These are phyloP conservation scores for Apiotrichum veenhuisii DNA, from an alignment of 1,284 basidiomycete genomes.

Conservation along the genomic window DNA sequence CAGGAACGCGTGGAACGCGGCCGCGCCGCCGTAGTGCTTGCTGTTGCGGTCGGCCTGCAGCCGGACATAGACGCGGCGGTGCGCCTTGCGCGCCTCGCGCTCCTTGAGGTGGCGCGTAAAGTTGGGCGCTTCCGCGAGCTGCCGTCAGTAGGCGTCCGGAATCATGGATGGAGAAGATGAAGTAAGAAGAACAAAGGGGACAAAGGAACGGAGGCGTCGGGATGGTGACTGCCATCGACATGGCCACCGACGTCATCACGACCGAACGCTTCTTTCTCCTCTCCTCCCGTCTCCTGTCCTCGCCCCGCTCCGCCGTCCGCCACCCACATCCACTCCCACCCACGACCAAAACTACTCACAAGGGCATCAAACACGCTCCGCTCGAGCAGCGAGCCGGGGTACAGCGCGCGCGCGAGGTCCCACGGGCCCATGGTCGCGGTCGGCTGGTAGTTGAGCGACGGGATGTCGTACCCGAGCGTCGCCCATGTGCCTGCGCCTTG, in stretches of 20 bases:
- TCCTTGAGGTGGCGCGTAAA: conserved; percentile 2
- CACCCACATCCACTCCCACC: neutral
- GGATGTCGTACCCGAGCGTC: conserved; percentile 29
- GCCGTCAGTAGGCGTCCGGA: neutral
- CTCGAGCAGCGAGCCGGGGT: conserved; percentile 21
- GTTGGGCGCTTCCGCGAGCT: neutral
- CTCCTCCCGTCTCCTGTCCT: neutral
- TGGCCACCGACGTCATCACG: too few relatives aligned
- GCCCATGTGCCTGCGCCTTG: neutral
- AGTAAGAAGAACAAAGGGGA: too few relatives aligned
- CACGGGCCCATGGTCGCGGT: conserved; percentile 35
- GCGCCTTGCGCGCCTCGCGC: conserved; percentile 16
- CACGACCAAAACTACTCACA: conserved; percentile 19
- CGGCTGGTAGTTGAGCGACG: conserved; percentile 29
- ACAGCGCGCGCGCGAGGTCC: conserved; percentile 30
- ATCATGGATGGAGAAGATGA: too few relatives aligned
- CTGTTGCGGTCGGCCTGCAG: conserved; percentile 24
- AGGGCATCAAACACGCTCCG: conserved; percentile 44
- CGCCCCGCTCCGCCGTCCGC: neutral
- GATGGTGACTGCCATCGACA: too few relatives aligned
- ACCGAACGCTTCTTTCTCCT: too few relatives aligned
- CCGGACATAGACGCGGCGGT: conserved; percentile 37
- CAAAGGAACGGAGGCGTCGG: too few relatives aligned
- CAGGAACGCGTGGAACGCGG: conserved; percentile 45
- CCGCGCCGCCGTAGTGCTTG: conserved; percentile 42